Conservation (phyloP, 2,329 filamentous ascomycete species). For the Escovopsis weberi region DNA sequence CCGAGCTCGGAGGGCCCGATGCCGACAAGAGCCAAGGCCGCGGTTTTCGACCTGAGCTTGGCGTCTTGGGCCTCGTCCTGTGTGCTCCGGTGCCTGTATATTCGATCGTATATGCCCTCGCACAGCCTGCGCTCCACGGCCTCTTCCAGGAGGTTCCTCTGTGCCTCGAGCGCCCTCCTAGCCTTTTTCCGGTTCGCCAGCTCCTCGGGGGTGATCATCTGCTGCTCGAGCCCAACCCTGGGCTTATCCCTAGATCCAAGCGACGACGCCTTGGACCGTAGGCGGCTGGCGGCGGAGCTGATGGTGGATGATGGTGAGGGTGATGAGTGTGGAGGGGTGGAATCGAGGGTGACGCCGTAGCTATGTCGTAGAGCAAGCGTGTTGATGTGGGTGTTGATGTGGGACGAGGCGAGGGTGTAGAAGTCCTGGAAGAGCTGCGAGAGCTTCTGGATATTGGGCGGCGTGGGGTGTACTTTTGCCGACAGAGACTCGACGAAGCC, state of each 20-base stretch:
- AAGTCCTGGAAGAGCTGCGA: conserved; percentile 90
- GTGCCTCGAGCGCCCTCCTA: conserved; percentile 62
- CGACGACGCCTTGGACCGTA: conserved; percentile 41
- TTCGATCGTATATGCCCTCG: conserved; percentile 70
- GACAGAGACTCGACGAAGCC: conserved; percentile 85
- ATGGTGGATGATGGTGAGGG: conserved; percentile 27
- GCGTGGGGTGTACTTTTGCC: conserved; percentile 72
- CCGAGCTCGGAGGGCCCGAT: conserved; percentile 79
- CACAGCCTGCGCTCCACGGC: conserved; percentile 78
- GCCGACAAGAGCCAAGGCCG: conserved; percentile 76
- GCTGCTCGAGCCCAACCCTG: conserved; percentile 42
- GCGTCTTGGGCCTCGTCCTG: conserved; percentile 92
- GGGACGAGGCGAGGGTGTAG: conserved; percentile 64
- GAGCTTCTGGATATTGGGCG: conserved; percentile 69
- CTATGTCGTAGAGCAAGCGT: conserved; percentile 61
- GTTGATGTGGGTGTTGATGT: conserved; percentile 78
- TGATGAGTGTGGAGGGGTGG: conserved; percentile 19
- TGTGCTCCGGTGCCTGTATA: conserved; percentile 83
- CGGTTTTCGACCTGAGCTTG: conserved; percentile 86
- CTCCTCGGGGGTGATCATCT: conserved; percentile 85
- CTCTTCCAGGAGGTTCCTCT: conserved; percentile 68
- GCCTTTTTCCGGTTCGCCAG: conserved; percentile 67
- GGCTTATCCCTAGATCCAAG: conserved; percentile 38
- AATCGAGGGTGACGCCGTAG: conserved; percentile 46
- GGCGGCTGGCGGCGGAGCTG: conserved; percentile 38